phyloP scores from a whole-genome alignment of 495 filamentous ascomycete genomes.

The Neurospora hispaniola region DNA sequence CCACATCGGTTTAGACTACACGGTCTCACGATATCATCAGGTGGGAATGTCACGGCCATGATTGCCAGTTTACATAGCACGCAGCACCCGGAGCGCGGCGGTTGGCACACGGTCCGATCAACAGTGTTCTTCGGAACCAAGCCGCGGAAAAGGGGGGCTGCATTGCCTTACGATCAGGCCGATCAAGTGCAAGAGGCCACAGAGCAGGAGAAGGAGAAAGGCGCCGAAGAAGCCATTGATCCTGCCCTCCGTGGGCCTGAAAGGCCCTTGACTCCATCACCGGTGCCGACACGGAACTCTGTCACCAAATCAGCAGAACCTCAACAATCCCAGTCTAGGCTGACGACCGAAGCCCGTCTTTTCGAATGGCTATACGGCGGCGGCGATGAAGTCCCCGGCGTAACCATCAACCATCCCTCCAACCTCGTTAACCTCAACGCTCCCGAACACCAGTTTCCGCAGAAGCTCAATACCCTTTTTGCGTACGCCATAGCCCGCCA shows the following conservation, averaged over 20 bases:
- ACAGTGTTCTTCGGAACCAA: constrained; percentile 29
- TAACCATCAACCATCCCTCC: constrained; percentile 6
- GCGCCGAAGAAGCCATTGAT: background rate
- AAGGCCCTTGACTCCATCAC: background rate
- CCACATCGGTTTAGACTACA: constrained; percentile 34
- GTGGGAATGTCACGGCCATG: constrained; percentile 32
- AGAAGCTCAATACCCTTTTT: constrained; percentile 21
- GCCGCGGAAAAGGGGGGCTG: background rate
- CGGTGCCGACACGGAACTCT: background rate
- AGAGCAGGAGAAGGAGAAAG: background rate
- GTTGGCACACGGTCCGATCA: constrained; percentile 31
- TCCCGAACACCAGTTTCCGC: background rate
- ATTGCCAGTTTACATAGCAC: constrained; percentile 30
- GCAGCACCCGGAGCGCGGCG: constrained; percentile 28
- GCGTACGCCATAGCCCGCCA: constrained; percentile 15
- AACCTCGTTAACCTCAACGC: background rate
- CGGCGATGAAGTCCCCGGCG: constrained; percentile 30
- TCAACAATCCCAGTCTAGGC: background rate
- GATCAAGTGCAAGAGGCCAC: background rate
- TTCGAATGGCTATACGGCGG: constrained; percentile 41
- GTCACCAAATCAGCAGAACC: background rate
- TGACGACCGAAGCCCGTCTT: constrained; percentile 32
- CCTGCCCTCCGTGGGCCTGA: background rate
- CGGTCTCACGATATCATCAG: constrained; percentile 33
- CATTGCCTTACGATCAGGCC: background rate